Evolutionary conservation across 345 rosid species (phyloP), one percentile per base, ranked within the genome.

Genomic region (Toxicodendron radicans): DNA sequence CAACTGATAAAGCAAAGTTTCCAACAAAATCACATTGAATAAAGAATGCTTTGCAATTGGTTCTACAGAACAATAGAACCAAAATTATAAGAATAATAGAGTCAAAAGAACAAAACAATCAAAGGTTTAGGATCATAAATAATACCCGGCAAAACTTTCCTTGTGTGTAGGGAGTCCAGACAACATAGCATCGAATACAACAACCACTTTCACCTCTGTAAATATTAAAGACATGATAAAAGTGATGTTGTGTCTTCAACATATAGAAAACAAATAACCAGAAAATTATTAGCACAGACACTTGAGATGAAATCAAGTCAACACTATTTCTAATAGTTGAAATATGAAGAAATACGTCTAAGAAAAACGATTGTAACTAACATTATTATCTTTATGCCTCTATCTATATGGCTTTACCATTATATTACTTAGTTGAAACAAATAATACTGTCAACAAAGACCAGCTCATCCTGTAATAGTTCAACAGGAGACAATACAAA

Each of bases 101-200:
- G 35, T 14, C 23, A 68, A 27, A 18, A 66, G 14, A 35, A 66
- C 14, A 24, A 52, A 35, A 27, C 4, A 62, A 63, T n/a, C 32
- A 61, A 52, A 65, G 71, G 64, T 30, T 59, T 66, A 60, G 71
- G 62, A 41, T 13, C 49, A 57, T 2, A 72, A 24, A 66, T 16
- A 61, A 75, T 89, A 92, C 97, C 97, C 85, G 1, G 70, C 75
- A 83, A 95, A 95, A 73, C 30, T 86, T 85, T 95, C 97, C 86
- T 89, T 92, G 87, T 88, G 91, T 27, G 95, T 85, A 57, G 91
- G 92, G 48, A 95, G 95, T 72, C 97, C 97, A 71, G 99, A 92
- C 95, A 89, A 81, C 88, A 87, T 82, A 46, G 97, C 99, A 80
- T 95, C 99, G 88, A 92, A 95, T 61, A 95, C 97, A 78, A 85